Evolutionary conservation across 2,329 filamentous ascomycete genomes (phyloP).

Genomic region (Diplodia mutila): DNA sequence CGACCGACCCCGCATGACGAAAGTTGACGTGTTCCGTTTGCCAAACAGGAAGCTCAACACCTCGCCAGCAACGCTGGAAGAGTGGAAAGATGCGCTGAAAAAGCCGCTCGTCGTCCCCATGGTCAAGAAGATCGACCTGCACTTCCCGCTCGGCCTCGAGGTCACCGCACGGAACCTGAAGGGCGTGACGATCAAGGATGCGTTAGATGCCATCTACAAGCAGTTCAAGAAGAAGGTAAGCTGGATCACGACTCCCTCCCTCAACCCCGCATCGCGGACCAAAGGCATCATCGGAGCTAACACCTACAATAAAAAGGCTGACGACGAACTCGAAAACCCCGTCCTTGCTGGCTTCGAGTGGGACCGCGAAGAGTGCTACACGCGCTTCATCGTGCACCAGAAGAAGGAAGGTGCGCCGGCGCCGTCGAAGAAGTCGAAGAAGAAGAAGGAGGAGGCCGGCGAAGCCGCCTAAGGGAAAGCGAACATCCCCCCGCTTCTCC

Average conservation of each 20-base stretch:
- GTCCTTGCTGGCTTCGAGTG: conserved; percentile 95
- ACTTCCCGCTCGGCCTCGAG: conserved; percentile 85
- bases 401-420: conserved; percentile 65
- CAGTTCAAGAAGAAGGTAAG: conserved; percentile 93
- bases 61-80: conserved; percentile 72
- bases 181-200: conserved; percentile 97
- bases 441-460: conserved; percentile 37
- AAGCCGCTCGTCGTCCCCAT: conserved; percentile 77
- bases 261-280: neutral
- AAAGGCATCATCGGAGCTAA: conserved; percentile 2
- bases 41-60: conserved; percentile 86
- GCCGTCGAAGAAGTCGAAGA: conserved; percentile 45
- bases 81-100: conserved; percentile 76
- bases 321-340: conserved; percentile 86
- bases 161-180: conserved; percentile 89
- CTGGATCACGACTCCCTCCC: too few relatives aligned
- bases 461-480: conserved; percentile 36
- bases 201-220: conserved; percentile 93
- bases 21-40: neutral
- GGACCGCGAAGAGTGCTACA: conserved; percentile 92
- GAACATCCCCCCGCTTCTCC: neutral
- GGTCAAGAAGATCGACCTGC: conserved; percentile 91
- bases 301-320: conserved; percentile 60
- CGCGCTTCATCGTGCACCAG: conserved; percentile 82
- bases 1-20: neutral